phyloP scores from a whole-genome alignment of 139 green algal species.

The Haematococcus lacustris region DNA sequence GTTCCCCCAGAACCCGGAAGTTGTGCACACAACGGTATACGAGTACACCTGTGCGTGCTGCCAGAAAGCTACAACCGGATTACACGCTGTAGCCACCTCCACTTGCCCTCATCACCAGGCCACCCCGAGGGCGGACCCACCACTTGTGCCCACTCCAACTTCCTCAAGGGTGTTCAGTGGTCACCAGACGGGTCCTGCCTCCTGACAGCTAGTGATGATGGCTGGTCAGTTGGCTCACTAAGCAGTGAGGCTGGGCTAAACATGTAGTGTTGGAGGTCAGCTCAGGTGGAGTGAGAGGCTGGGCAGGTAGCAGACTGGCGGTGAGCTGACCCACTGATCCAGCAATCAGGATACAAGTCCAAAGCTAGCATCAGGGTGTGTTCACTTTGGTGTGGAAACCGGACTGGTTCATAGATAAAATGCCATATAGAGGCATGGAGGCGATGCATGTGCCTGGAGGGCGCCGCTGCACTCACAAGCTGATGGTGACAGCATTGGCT shows the following conservation, averaged over 20 bases:
- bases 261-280: neutral
- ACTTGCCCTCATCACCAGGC: too few relatives aligned
- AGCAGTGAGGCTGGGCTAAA: neutral
- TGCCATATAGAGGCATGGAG: neutral
- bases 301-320: neutral
- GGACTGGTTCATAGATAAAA: neutral
- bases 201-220: constrained; percentile 70
- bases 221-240: constrained; percentile 36
- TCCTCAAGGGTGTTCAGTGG: constrained; percentile 74
- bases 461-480: too few relatives aligned
- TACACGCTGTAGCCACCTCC: too few relatives aligned
- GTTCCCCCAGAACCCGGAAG: too few relatives aligned
- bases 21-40: too few relatives aligned
- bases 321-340: neutral
- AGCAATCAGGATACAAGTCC: neutral
- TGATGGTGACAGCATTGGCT: too few relatives aligned
- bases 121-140: too few relatives aligned
- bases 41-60: too few relatives aligned
- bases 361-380: neutral
- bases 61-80: too few relatives aligned
- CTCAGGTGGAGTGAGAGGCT: neutral
- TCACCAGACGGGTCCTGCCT: constrained; percentile 72
- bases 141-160: constrained; percentile 63
- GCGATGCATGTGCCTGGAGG: too few relatives aligned
- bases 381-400: neutral